Percentiles rank a stretch among this genome's conserved stretches.
phyloP scores from a whole-genome alignment of 371 early-diverging fungal genomes.

The Lichtheimia corymbifera region DNA sequence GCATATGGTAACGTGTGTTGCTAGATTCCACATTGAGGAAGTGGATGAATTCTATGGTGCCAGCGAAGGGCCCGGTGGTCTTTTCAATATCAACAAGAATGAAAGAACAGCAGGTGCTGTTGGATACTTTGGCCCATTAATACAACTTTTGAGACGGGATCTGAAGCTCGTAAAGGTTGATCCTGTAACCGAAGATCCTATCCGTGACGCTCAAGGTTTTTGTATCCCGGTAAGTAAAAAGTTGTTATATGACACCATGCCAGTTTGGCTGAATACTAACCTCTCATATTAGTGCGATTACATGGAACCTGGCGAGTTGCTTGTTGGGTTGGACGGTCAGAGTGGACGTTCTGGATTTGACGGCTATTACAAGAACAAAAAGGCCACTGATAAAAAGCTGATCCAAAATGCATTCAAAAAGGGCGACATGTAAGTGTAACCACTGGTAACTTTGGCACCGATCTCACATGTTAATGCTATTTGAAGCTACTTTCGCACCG shows the following conservation, averaged over 20 bases:
- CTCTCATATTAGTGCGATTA: background rate
- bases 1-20: background rate
- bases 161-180: conserved; percentile 32
- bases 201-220: conserved; percentile 31
- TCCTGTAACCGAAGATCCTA: conserved; percentile 32
- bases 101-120: conserved; percentile 52
- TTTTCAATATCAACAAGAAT: conserved; percentile 49
- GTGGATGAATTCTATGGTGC: conserved; percentile 59
- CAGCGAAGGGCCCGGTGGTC: conserved; percentile 32
- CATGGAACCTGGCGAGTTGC: conserved; percentile 55
- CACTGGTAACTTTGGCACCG: background rate
- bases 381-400: conserved; percentile 54
- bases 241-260: too few species aligned
- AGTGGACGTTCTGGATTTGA: conserved; percentile 25
- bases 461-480: conserved; percentile 15
- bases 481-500: conserved; percentile 58
- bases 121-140: conserved; percentile 34
- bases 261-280: too few species aligned
- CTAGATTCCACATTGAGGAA: conserved; percentile 32
- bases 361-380: conserved; percentile 48
- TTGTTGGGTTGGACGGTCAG: conserved; percentile 27
- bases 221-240: conserved; percentile 30
- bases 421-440: conserved; percentile 24
- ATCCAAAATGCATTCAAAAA: conserved; percentile 27
- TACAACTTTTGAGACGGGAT: conserved; percentile 13